phyloP scores from a whole-genome alignment of 2,329 filamentous ascomycete species.

The Berkeleyomyces basicola region DNA sequence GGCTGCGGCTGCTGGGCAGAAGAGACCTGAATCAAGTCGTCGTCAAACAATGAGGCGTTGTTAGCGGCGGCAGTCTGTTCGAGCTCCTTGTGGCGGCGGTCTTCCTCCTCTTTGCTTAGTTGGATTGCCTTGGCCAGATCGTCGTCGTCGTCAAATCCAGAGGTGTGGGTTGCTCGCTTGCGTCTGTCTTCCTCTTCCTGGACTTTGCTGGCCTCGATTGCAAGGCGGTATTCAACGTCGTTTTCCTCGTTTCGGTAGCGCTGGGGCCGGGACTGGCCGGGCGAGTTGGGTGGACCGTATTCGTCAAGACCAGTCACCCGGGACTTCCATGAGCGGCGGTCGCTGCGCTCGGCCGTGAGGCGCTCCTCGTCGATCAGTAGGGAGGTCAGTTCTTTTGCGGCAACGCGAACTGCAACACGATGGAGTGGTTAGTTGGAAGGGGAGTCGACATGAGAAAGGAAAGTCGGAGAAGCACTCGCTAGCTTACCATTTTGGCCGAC shows the following conservation, averaged over 20 bases:
- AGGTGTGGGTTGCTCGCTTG: conserved; percentile 49
- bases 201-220: conserved; percentile 85
- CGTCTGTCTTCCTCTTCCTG: conserved; percentile 81
- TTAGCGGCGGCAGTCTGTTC: conserved; percentile 52
- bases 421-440: conserved; percentile 12
- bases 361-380: conserved; percentile 89
- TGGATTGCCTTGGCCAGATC: conserved; percentile 90
- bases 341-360: conserved; percentile 72
- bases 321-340: conserved; percentile 92
- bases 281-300: conserved; percentile 34
- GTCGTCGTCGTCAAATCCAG: conserved; percentile 48
- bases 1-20: conserved; percentile 45
- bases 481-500: conserved; percentile 85
- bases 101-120: conserved; percentile 88
- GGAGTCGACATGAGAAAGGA: neutral
- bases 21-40: conserved; percentile 44
- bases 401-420: conserved; percentile 59
- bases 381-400: conserved; percentile 87
- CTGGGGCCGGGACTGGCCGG: conserved; percentile 26
- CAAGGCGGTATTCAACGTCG: conserved; percentile 77
- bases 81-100: conserved; percentile 68
- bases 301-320: conserved; percentile 89
- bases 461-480: neutral
- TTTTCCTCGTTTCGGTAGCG: conserved; percentile 53
- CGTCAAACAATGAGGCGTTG: conserved; percentile 75